Percentiles rank a stretch among this genome's conserved stretches.
Conservation (phyloP, 2,329 filamentous ascomycete genomes). For the Trichoderma semiorbis region DNA sequence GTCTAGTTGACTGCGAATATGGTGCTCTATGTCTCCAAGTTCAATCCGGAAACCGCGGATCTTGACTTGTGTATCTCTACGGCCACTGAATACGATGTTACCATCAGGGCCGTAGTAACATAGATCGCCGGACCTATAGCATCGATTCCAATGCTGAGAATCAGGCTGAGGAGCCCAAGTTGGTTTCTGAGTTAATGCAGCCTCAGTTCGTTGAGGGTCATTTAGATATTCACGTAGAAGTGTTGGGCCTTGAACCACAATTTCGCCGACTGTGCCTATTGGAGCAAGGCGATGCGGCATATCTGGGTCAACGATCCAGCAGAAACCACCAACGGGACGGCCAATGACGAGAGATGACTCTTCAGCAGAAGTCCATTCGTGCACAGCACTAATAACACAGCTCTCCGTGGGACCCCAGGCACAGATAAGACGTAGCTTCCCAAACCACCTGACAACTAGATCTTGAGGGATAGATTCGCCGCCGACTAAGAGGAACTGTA, state of each 20-base stretch:
- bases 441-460: constrained; percentile 11
- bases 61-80: constrained; percentile 1
- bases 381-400: neutral
- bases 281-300: neutral
- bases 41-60: neutral
- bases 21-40: neutral
- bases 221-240: neutral
- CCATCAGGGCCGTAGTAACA: constrained; percentile 33
- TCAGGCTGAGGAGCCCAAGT: constrained; percentile 29
- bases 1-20: neutral
- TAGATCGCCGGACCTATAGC: constrained; percentile 47
- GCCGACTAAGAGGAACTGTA: constrained; percentile 8
- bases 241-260: neutral
- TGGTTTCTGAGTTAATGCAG: constrained; percentile 6
- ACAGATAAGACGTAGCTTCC: constrained; percentile 12
- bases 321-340: neutral
- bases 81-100: neutral
- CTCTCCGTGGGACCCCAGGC: constrained; percentile 21
- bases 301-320: constrained; percentile 8
- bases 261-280: neutral
- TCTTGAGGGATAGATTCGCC: constrained; percentile 13
- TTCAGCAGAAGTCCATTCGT: neutral
- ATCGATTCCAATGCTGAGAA: neutral
- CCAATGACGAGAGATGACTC: neutral
- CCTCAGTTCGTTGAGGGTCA: neutral